Percentiles rank a stretch among this genome's conserved stretches.
Conservation (phyloP, 768 basidiomycete species). For the Pulveroboletus frians region DNA sequence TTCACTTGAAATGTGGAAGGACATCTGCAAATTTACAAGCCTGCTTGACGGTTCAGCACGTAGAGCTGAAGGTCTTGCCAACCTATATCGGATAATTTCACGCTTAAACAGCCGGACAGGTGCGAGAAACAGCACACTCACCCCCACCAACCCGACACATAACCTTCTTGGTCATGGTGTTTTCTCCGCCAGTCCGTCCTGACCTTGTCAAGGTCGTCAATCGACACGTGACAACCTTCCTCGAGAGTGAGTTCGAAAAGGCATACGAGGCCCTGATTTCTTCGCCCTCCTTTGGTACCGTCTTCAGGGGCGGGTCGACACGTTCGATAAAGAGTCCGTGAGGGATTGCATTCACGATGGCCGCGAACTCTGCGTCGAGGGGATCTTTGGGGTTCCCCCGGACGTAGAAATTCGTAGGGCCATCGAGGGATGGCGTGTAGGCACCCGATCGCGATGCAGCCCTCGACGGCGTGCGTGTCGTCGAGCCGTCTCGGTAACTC, state of each 20-base stretch:
- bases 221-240: slow-evolving; percentile 74
- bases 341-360: slow-evolving; percentile 66
- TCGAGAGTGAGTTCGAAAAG: slow-evolving; percentile 65
- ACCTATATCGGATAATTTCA: slow-evolving; percentile 34
- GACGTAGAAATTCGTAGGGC: slow-evolving; percentile 56
- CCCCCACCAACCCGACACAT: slow-evolving; percentile 90
- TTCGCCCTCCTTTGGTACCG: slow-evolving; percentile 62
- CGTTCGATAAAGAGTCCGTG: slow-evolving; percentile 78
- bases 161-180: slow-evolving; percentile 66
- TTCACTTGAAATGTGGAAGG: not conserved
- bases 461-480: slow-evolving; percentile 56
- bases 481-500: slow-evolving; percentile 61
- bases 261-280: slow-evolving; percentile 83
- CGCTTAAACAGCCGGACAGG: not conserved
- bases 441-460: slow-evolving; percentile 62
- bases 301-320: slow-evolving; percentile 69
- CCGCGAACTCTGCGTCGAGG: slow-evolving; percentile 74
- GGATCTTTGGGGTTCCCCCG: slow-evolving; percentile 70
- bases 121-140: slow-evolving; percentile 31
- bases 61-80: slow-evolving; percentile 80
- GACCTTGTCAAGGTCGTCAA: slow-evolving; percentile 72
- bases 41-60: slow-evolving; percentile 71
- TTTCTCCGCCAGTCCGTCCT: slow-evolving; percentile 37
- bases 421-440: slow-evolving; percentile 54
- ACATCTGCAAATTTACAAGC: slow-evolving; percentile 36